Evolutionary conservation across 106 monocot genomes (phyloP), one percentile per base, ranked within the genome.

Genomic region (Ottelia alismoides): DNA sequence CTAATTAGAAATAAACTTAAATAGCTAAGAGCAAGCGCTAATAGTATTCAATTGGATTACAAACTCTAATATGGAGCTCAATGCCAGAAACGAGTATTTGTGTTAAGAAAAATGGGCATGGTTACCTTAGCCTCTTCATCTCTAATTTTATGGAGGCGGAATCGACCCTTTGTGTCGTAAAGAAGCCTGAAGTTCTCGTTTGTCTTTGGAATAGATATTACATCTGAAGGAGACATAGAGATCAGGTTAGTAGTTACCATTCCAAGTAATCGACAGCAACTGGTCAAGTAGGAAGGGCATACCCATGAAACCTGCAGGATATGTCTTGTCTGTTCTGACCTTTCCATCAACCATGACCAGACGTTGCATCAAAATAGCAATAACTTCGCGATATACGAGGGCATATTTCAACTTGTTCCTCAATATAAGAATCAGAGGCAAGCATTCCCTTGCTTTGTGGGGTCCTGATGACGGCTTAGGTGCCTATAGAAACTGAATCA

Each of bases 251-350:
- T n/a, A n/a, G n/a, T n/a, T n/a, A n/a, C n/a, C n/a, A n/a, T n/a
- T n/a, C n/a, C n/a, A n/a, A n/a, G n/a, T n/a, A n/a, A n/a, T n/a
- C n/a, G n/a, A n/a, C n/a, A n/a, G n/a, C n/a, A n/a, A n/a, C n/a
- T n/a, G n/a, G n/a, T n/a, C n/a, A n/a, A n/a, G n/a, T n/a, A n/a
- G n/a, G n/a, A n/a, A 20, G 2, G 48, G 23, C 65, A 48, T 81
- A 91, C 90, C 90, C 90, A 91, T 91, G 66, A 91, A 91, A 51
- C 90, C 90, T 66, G 90, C 84, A 3, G 90, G 90, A 59, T 84
- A 91, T 1, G 77, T 91, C 65, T 84, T 81, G 75, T 91, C 84
- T n/a, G 90, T 91, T 28, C 84, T 77, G 57, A 91, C 81, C 51
- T 91, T 91, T 4, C 51, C 67, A 58, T 91, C 90, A 29, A 91